Evolutionary conservation across 768 basidiomycete species (phyloP), one percentile per base, ranked within the genome.

Genomic region (Dentipellis fragilis): DNA sequence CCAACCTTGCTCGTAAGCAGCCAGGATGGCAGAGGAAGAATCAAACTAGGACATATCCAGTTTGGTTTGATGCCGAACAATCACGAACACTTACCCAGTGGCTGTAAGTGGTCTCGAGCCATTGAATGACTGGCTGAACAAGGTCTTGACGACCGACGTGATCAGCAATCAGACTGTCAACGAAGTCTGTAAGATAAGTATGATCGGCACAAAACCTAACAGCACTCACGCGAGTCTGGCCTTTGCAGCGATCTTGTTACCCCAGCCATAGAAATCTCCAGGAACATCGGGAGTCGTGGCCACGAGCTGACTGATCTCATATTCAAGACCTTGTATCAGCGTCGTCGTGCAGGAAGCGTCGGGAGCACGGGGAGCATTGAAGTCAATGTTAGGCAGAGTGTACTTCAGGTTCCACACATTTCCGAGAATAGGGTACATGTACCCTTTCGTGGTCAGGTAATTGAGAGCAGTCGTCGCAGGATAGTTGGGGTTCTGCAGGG

Each of bases 1-100:
- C 70, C 70, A 71, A 0, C 58, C 69, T 16, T 68, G 69, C 52
- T 71, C 69, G 49, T 68, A 71, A 1, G 70, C 70, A 2, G 68
- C 64, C 14, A 67, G 51, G 7, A 64, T 63, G 47, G 58, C 23
- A 1, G 63, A 59, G 22, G 54, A 57, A 10, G 63, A 61, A 22
- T 64, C 51, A 46, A 64, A 65, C 64, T 63, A 9, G 22, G 12
- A 54, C 11, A 9, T 10, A 36, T 3, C 11, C 19, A 14, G 35
- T 10, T 10, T 19, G 8, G 14, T 10, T 2, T 22, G 11, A 35
- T 16, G 16, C 12, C 4, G 7, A 8, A 16, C 1, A 35, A n/a
- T 11, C 12, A n/a, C 34, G 21, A 11, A 4, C n/a, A 58, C 63
- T 4, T 54, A 69, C 68, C 63, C 69, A 65, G 38, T 58, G 67